phyloP scores from a whole-genome alignment of 176 grass and related monocot genomes.

The Bonia amplexicaulis region DNA sequence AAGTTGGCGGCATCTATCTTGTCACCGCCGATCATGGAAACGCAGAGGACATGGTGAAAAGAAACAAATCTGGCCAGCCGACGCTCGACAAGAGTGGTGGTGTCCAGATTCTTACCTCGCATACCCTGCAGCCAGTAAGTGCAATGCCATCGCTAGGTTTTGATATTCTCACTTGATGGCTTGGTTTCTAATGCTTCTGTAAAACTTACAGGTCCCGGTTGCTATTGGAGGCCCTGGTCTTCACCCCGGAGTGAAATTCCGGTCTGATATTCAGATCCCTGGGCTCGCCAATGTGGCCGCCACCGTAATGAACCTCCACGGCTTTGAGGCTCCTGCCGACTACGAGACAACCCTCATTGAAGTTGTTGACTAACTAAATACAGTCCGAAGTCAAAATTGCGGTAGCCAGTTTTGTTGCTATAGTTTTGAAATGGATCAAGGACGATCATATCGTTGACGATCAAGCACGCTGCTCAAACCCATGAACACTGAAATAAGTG shows the following conservation, averaged over 20 bases:
- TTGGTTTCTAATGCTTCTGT: background rate
- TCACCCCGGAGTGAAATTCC: constrained; percentile 62
- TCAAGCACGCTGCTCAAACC: constrained; percentile 28
- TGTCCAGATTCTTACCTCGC: constrained; percentile 96
- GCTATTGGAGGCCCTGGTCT: constrained; percentile 93
- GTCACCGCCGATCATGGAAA: constrained; percentile 98
- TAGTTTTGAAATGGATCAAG: constrained; percentile 29
- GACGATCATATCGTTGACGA: background rate
- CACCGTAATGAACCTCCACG: constrained; percentile 95
- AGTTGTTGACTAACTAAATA: constrained; percentile 54
- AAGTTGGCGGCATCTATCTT: constrained; percentile 91
- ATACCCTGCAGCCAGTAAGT: constrained; percentile 93
- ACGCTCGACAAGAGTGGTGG: constrained; percentile 55
- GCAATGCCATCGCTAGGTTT: background rate
- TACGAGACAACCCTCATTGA: constrained; percentile 86
- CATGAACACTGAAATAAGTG: background rate
- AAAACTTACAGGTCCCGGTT: constrained; percentile 74
- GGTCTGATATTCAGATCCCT: constrained; percentile 50
- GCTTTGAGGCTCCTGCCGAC: constrained; percentile 72
- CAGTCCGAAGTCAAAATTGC: background rate
- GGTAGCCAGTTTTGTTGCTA: constrained; percentile 44
- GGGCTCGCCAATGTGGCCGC: constrained; percentile 90
- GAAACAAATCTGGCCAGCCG: constrained; percentile 78
- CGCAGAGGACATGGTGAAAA: constrained; percentile 98
- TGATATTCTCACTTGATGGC: background rate